Evolutionary conservation across 257 asterid genomes (phyloP), one percentile per base, ranked within the genome.

Genomic region (Gynochthodes officinalis): DNA sequence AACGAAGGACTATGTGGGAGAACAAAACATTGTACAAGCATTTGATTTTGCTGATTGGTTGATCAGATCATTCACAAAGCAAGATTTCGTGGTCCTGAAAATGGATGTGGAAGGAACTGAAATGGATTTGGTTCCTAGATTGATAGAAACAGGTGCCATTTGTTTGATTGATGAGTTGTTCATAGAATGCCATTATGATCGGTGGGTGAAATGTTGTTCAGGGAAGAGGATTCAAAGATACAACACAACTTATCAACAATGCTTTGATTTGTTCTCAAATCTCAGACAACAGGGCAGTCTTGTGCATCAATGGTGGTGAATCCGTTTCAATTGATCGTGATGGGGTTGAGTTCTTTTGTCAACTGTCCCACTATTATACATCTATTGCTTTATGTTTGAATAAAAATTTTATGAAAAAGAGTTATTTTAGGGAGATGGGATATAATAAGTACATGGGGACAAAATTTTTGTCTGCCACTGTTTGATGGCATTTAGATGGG

Each of bases 31-130:
- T 33, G 72, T 69, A 7, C 75, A 75, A 35, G 79, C 75, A 1
- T 76, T 76, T 76, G 79, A 76, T 33, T 76, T 69, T 28, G 64
- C 79, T 2, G 75, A 75, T 44, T 75, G 79, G 79, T 48, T 75
- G 65, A 76, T 28, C 28, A 69, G 71, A 18, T 30, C 75, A 2
- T 64, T 76, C 13, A 30, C 75, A 4, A 64, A 23, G 57, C 54
- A 64, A 40, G 75, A 69, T 49, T 69, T 46, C 35, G 75, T 76
- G 28, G 79, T 76, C n/a, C 57, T 76, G 71, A 69, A 76, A 53
- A 76, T 76, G 75, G 79, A 76, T 37, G 71, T 76, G 40, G 79
- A 76, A 76, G 75, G 79, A 33, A 69, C 71, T 13, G 75, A 76
- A 25, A 68, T 76, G 72, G 79, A 69, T 48, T 35, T 75, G 75